Conservation (phyloP, 352 stramenopile species). For the Globisporangium echinulatum region DNA sequence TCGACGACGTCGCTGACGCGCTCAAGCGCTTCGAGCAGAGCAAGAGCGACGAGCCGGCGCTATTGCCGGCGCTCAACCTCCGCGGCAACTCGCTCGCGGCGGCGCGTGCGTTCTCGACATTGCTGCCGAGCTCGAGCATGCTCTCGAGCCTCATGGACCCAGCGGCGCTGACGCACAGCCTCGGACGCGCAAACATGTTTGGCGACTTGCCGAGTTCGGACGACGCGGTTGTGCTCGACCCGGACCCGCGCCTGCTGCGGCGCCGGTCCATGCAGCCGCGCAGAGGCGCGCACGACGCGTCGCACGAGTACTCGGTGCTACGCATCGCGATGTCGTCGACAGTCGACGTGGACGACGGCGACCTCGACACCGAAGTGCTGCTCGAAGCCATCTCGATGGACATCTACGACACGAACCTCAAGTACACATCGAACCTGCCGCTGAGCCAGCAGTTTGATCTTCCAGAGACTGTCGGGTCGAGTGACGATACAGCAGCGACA, state of each 20-base stretch:
- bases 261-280: constrained; percentile 26
- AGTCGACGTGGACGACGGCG: constrained; percentile 43
- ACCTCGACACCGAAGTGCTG: constrained; percentile 69
- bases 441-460: constrained; percentile 61
- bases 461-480: constrained; percentile 12
- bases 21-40: constrained; percentile 47
- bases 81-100: constrained; percentile 48
- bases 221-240: constrained; percentile 55
- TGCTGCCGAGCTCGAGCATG: constrained; percentile 62
- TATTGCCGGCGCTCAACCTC: constrained; percentile 51
- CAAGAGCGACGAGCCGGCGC: constrained; percentile 46
- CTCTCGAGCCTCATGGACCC: constrained; percentile 72
- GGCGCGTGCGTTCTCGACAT: constrained; percentile 68
- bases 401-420: constrained; percentile 79
- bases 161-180: constrained; percentile 46
- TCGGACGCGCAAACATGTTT: constrained; percentile 42
- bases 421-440: constrained; percentile 77
- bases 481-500: not conserved
- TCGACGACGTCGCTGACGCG: constrained; percentile 58
- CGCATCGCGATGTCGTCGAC: constrained; percentile 78
- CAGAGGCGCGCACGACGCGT: constrained; percentile 12
- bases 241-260: constrained; percentile 32
- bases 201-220: constrained; percentile 48
- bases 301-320: constrained; percentile 58
- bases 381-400: constrained; percentile 84